A percentile compares a stretch with the other conserved stretches of the same genome.
phyloP scores from a whole-genome alignment of 2,329 filamentous ascomycete genomes.

The Xylariaceae sp. region DNA sequence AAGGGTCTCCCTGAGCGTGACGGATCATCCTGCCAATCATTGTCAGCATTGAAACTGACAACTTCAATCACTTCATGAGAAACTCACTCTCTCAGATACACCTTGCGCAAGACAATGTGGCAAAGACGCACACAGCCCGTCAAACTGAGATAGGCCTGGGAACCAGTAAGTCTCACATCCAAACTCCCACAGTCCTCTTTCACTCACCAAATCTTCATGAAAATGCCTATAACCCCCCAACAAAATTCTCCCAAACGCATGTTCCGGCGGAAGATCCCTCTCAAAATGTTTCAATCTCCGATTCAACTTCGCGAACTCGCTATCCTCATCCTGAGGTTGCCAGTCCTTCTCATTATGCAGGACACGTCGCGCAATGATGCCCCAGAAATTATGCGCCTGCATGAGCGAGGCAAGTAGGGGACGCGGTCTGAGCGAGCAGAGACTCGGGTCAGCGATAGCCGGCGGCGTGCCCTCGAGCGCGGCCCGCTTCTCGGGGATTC shows the following conservation, averaged over 20 bases:
- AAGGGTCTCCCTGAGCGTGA: constrained; percentile 36
- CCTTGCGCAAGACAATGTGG: constrained; percentile 51
- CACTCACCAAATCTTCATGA: constrained; percentile 45
- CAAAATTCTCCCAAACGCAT: constrained; percentile 42
- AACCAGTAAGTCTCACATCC: constrained; percentile 10
- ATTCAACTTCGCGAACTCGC: constrained; percentile 44
- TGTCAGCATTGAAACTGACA: not conserved
- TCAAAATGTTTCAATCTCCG: constrained; percentile 46
- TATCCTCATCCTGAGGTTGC: constrained; percentile 43
- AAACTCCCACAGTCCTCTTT: not conserved
- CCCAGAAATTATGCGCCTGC: constrained; percentile 52
- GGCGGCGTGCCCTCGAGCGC: constrained; percentile 50
- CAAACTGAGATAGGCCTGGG: constrained; percentile 48
- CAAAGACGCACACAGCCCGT: constrained; percentile 52
- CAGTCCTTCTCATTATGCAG: constrained; percentile 40
- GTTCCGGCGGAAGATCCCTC: constrained; percentile 40
- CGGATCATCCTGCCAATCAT: constrained; percentile 38
- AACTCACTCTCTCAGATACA: constrained; percentile 48
- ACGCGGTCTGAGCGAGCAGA: constrained; percentile 40
- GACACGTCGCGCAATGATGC: constrained; percentile 45
- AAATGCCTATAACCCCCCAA: constrained; percentile 43
- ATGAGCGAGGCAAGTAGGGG: constrained; percentile 53
- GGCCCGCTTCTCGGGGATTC: constrained; percentile 45
- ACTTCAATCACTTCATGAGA: not conserved
- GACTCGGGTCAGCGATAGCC: constrained; percentile 41